Conservation (phyloP, 305 asterid species). For the Ilex paraguariensis region DNA sequence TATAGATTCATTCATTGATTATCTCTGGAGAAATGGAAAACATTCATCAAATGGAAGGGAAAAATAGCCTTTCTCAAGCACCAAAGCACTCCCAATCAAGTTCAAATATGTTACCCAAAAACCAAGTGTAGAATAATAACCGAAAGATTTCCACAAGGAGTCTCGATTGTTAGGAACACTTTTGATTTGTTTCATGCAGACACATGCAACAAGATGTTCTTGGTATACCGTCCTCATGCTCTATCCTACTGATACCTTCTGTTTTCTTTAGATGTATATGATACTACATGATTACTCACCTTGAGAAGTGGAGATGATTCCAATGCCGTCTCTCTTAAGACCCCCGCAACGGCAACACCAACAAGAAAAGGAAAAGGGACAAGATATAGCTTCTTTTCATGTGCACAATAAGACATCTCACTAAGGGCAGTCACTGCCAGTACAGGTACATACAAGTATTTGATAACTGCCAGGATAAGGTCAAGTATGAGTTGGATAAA, state of each 20-base stretch:
- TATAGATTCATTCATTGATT: background rate
- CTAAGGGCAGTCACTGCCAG: constrained; percentile 60
- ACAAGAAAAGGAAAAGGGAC: constrained; percentile 65
- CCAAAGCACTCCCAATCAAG: background rate
- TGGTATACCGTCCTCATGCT: background rate
- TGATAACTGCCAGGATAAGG: constrained; percentile 49
- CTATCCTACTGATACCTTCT: background rate
- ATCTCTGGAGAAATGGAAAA: background rate
- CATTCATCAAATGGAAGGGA: background rate
- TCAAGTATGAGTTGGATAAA: constrained; percentile 72
- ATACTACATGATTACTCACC: constrained; percentile 37
- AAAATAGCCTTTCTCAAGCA: background rate
- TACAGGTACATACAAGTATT: constrained; percentile 58
- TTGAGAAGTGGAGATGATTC: constrained; percentile 64
- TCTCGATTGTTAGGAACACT: too few species aligned
- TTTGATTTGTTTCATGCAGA: background rate
- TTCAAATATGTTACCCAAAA: background rate
- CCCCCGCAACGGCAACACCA: constrained; percentile 69
- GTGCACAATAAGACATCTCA: constrained; percentile 93
- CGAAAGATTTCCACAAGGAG: background rate
- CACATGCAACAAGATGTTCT: background rate
- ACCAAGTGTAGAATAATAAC: too few species aligned
- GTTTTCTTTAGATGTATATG: background rate
- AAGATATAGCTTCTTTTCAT: constrained; percentile 70
- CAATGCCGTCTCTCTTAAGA: constrained; percentile 56